Evolutionary conservation across 1,284 basidiomycete genomes (phyloP).

Genomic region (Ceratorhiza oryzae-sativae): DNA sequence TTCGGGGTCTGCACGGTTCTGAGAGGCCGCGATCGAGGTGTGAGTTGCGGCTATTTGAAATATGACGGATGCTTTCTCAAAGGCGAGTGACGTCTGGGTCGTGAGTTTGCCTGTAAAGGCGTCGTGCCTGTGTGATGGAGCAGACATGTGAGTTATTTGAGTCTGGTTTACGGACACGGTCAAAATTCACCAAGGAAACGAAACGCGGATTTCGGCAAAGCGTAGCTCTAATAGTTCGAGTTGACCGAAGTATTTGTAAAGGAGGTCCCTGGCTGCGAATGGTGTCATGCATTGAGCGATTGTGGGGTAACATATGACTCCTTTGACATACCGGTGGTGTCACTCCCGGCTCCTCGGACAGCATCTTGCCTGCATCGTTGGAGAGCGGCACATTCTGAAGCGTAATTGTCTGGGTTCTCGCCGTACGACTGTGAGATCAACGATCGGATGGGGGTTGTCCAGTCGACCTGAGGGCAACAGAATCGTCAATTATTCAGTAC

Average conservation of each 20-base stretch:
- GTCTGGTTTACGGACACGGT: constrained; percentile 38
- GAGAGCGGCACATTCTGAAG: constrained; percentile 81
- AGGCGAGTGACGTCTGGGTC: constrained; percentile 95
- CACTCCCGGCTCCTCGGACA: constrained; percentile 92
- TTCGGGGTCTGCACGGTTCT: constrained; percentile 87
- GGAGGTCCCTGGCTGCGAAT: constrained; percentile 80
- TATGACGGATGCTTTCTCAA: constrained; percentile 97
- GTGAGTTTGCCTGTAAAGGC: constrained; percentile 94
- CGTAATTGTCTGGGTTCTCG: constrained; percentile 88
- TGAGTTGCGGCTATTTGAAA: constrained; percentile 97
- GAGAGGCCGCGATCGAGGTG: constrained; percentile 84
- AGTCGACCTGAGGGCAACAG: constrained; percentile 67
- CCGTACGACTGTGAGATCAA: constrained; percentile 93
- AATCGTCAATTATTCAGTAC: constrained; percentile 50
- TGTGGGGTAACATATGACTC: neutral
- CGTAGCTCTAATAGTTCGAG: constrained; percentile 96
- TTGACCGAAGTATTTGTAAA: constrained; percentile 99
- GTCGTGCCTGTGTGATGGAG: constrained; percentile 67
- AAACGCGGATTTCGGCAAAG: constrained; percentile 95
- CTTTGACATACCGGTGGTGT: constrained; percentile 74
- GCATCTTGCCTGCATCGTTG: constrained; percentile 95
- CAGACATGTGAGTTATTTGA: neutral
- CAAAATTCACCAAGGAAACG: constrained; percentile 77
- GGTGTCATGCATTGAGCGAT: neutral
- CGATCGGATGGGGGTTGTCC: constrained; percentile 85